Evolutionary conservation across 1,284 basidiomycete species (phyloP), one percentile per base, ranked within the genome.

Genomic region (Trichosporon sp.): DNA sequence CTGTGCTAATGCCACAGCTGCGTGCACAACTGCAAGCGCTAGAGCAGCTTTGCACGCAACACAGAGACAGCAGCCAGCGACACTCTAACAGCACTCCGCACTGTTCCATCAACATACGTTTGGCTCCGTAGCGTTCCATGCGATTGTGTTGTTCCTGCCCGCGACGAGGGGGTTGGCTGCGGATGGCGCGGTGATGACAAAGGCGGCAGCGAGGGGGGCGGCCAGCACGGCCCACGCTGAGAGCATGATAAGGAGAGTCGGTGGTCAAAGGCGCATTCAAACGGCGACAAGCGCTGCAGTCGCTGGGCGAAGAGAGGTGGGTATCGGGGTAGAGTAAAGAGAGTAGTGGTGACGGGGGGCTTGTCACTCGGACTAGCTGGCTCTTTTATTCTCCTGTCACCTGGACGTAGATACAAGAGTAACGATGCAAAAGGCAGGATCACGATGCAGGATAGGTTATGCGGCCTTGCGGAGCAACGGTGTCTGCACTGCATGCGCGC

Each of bases 151-250:
- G 59, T 63, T 63, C 59, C 37, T 32, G 31, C 59, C 59, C 31
- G 59, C 59, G 59, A 63, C 59, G 32, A 63, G 59, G 10, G 59
- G 59, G 14, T 63, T 12, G 14, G 14, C 16, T 11, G 59, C 14
- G 2, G 59, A 63, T 4, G 59, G 59, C 31, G 14, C 14, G 6
- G 59, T 63, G 12, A 63, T 63, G 31, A 63, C 59, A 35, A 63
- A 63, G 16, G 59, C 59, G 16, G 59, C 59, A 63, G 59, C 59
- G 59, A 63, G 35, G 59, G 59, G 59, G 59, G 31, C 59, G 59
- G 59, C 59, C 59, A 63, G 59, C 59, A 63, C 59, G 59, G 59
- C 59, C 59, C 59, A 63, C 59, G 59, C 59, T 63, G 59, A 63
- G 59, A 14, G 59, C 59, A 63, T 63, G 59, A n/a, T 35, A n/a